phyloP scores from a whole-genome alignment of 1,284 basidiomycete genomes.

The Cryptococcus maquisensis region DNA sequence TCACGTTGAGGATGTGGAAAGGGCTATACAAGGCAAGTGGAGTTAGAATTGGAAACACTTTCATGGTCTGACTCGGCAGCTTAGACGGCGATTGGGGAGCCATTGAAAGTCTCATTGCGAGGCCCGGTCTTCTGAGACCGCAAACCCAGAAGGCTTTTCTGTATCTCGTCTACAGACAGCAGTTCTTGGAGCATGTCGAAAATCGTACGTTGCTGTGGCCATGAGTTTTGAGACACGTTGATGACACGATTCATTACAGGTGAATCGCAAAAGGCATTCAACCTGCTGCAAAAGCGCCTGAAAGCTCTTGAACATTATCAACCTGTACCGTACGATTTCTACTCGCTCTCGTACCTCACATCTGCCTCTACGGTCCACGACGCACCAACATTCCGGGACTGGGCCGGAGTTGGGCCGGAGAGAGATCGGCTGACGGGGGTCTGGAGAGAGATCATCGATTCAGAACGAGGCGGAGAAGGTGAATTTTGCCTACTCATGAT shows the following conservation, averaged over 20 bases:
- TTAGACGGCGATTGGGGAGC: constrained; percentile 52
- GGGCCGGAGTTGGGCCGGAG: constrained; percentile 49
- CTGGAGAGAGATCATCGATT: constrained; percentile 47
- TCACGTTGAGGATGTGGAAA: constrained; percentile 47
- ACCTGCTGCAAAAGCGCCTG: constrained; percentile 52
- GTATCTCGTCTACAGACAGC: constrained; percentile 45
- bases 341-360: constrained; percentile 52
- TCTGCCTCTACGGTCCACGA: constrained; percentile 51
- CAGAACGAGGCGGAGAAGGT: constrained; percentile 11
- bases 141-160: constrained; percentile 52
- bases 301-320: constrained; percentile 55
- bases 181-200: constrained; percentile 53
- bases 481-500: neutral
- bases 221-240: neutral
- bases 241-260: constrained; percentile 19
- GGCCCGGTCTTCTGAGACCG: constrained; percentile 46
- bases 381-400: constrained; percentile 50
- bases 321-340: constrained; percentile 52
- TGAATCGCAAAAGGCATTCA: constrained; percentile 52
- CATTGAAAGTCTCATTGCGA: constrained; percentile 46
- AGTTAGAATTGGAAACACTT: too few species aligned
- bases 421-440: constrained; percentile 42
- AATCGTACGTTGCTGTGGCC: constrained; percentile 39
- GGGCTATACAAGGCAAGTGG: constrained; percentile 46
- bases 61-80: neutral